Evolutionary conservation across 2,329 filamentous ascomycete species (phyloP), one percentile per base, ranked within the genome.

Genomic region (Zalaria sp.): DNA sequence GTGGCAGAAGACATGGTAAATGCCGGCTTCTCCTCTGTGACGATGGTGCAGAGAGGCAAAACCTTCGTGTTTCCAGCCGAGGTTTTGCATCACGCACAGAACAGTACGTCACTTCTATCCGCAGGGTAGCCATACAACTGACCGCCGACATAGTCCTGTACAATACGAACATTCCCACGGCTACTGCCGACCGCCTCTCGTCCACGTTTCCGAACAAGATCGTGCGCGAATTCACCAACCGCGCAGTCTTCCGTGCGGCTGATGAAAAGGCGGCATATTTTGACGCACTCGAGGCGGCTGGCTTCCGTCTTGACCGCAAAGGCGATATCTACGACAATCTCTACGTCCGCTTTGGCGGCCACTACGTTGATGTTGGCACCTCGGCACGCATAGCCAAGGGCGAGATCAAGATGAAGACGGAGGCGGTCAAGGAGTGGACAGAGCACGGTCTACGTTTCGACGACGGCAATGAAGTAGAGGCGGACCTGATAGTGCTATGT

Each of bases 351-450:
- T 56, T 61, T 27, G 67, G 67, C 3, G 65, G 67, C 0, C 66
- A 70, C 48, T 69, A 69, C 46, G 60, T 70, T 38, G 66, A 71
- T 43, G 61, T 67, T 25, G 67, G 67, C 1, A 58, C 57, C 3
- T 64, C 57, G 1, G 54, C 55, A 27, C 56, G 64, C 39, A 67
- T 70, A 34, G 52, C 61, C 6, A 54, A 63, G 4, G 63, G 65
- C 9, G 54, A 68, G 54, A 67, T 71, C 45, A 63, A 62, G 42
- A 53, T 71, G 36, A 65, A 66, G 49, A 56, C 58, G 5, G 58
- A 57, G 25, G 50, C 59, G 4, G 56, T 65, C 25, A 50, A 55
- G 7, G 45, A 52, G 4, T 61, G 65, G 39, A 59, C 63, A 0
- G 51, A 57, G 3, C 53, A 59, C 2, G 66, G 65, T 2, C 52